These are phyloP conservation scores for Lachnum nothofagi DNA, from an alignment of 2,329 filamentous ascomycete species.

Conservation along the genomic window DNA sequence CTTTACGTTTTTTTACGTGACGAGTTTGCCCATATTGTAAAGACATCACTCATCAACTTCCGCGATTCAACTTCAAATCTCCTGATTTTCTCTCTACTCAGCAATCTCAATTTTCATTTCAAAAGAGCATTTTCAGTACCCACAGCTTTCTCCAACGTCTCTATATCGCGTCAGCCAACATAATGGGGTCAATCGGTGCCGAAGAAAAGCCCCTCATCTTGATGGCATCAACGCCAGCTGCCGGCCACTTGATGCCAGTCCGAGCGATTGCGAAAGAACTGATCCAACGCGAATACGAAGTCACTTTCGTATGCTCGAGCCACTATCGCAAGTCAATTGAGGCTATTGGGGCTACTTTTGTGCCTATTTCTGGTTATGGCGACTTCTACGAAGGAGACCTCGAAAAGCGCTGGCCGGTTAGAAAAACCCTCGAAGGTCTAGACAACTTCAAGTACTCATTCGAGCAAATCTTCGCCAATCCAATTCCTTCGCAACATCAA, in stretches of 20 bases:
- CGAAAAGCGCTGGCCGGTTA: slow-evolving; percentile 19
- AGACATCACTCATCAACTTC: too few relatives aligned
- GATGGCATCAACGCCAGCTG: too few relatives aligned
- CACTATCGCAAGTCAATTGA: slow-evolving; percentile 35
- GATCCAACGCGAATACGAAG: slow-evolving; percentile 37
- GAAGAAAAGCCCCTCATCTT: too few relatives aligned
- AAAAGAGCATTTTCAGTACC: too few relatives aligned
- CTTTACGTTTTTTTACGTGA: too few relatives aligned
- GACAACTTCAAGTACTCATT: slow-evolving; percentile 33
- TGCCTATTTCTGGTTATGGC: slow-evolving; percentile 27
- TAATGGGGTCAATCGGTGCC: too few relatives aligned
- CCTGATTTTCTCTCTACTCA: too few relatives aligned
- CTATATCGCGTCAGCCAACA: too few relatives aligned
- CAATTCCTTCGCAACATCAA: slow-evolving; percentile 33
- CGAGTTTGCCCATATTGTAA: too few relatives aligned
- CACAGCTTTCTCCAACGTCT: too few relatives aligned
- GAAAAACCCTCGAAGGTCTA: slow-evolving; percentile 20
- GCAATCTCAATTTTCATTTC: too few relatives aligned
- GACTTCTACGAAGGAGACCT: slow-evolving; percentile 28
- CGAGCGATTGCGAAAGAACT: slow-evolving; percentile 18
- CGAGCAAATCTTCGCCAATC: slow-evolving; percentile 33
- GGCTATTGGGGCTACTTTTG: slow-evolving; percentile 36
- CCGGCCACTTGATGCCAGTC: slow-evolving; percentile 21
- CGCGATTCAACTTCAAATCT: too few relatives aligned
- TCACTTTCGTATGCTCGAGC: slow-evolving; percentile 39